Evolutionary conservation across 2,329 filamentous ascomycete species (phyloP).

Genomic region (Stagonosporopsis rhizophila): DNA sequence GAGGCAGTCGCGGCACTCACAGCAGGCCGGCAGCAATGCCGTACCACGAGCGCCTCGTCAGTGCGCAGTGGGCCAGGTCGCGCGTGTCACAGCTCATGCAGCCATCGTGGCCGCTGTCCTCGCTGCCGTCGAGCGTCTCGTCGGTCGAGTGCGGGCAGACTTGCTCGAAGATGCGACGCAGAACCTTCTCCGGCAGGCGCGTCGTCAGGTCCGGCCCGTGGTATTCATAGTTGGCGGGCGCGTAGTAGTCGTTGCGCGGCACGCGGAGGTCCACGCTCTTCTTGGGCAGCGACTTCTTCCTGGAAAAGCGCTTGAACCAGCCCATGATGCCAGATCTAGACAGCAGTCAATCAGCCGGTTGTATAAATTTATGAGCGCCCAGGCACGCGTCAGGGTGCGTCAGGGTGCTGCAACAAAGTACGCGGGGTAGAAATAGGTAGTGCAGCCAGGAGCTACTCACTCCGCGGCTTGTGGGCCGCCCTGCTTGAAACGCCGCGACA

Average conservation of each 20-base stretch:
- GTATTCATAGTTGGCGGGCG: slow-evolving; percentile 37
- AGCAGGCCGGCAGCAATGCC: slow-evolving; percentile 62
- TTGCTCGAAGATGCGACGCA: slow-evolving; percentile 78
- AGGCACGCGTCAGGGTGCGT: slow-evolving; percentile 22
- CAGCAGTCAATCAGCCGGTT: slow-evolving; percentile 28
- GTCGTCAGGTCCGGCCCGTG: slow-evolving; percentile 53
- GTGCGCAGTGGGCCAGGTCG: slow-evolving; percentile 80
- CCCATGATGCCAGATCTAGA: slow-evolving; percentile 53
- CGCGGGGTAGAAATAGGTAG: slow-evolving; percentile 25
- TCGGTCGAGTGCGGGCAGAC: slow-evolving; percentile 86
- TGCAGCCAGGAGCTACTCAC: neutral
- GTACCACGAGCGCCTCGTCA: slow-evolving; percentile 77
- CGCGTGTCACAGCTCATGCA: slow-evolving; percentile 95
- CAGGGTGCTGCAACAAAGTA: slow-evolving; percentile 22
- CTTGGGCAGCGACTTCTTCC: slow-evolving; percentile 49
- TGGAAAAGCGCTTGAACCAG: slow-evolving; percentile 58
- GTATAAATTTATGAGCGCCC: slow-evolving; percentile 10
- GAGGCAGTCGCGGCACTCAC: slow-evolving; percentile 61
- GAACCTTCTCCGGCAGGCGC: slow-evolving; percentile 70
- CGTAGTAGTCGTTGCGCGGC: slow-evolving; percentile 41
- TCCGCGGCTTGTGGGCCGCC: slow-evolving; percentile 18
- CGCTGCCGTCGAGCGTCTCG: slow-evolving; percentile 74
- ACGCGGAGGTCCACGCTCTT: slow-evolving; percentile 37
- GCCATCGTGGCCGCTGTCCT: slow-evolving; percentile 77
- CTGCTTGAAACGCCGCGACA: slow-evolving; percentile 20